Base-by-base conservation (phyloP, 2,329 filamentous ascomycete genomes). In the Diaporthe sp. region DNA sequence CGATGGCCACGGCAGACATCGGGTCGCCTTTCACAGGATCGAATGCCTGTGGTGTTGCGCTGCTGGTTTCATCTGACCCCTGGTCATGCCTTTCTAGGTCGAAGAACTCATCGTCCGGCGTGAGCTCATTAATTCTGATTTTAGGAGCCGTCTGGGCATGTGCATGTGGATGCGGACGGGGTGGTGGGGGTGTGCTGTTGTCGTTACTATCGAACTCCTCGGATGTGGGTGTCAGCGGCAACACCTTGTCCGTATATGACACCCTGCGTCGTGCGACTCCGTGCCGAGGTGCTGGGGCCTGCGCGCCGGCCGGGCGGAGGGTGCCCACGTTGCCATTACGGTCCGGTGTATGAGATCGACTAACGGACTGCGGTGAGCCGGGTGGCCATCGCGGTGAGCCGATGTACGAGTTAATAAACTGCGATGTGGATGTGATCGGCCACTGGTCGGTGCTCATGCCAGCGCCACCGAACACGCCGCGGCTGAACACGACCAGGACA, bases 401-500 rank as follows among this genome's bases (percentile, higher is more conserved):
- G 15, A 76, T 45, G 52, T 76, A 76, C 50, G 61, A 72, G 61
- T 74, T 74, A 30, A 76, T 70, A 38, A 76, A 76, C 8, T 76
- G 75, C 33, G 72, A 72, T 12, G 74, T 75, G 22, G 74, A 73
- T 2, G 69, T 25, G 28, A 67, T 68, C 15, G 67, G 60, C 75
- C 75, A 76, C 55, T 76, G 75, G 38, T 76, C 75, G 19, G 25
- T n/a, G 45, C 55, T 54, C 45, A 28, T 42, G 58, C 68, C 55
- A 45, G 42, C 33, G n/a, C 77, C 79, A 57, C 80, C 79, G 25
- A 84, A 83, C 6, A 87, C 83, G 22, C 89, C 87, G 33, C 90
- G 85, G 17, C 90, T 91, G 82, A 98, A 98, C 50, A 98, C 92
- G 30, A 98, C 94, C 1, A 99, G 88, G 0, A 94, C 92, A 13